phyloP scores from a whole-genome alignment of 768 basidiomycete genomes.

The Cantharellus anzutake region DNA sequence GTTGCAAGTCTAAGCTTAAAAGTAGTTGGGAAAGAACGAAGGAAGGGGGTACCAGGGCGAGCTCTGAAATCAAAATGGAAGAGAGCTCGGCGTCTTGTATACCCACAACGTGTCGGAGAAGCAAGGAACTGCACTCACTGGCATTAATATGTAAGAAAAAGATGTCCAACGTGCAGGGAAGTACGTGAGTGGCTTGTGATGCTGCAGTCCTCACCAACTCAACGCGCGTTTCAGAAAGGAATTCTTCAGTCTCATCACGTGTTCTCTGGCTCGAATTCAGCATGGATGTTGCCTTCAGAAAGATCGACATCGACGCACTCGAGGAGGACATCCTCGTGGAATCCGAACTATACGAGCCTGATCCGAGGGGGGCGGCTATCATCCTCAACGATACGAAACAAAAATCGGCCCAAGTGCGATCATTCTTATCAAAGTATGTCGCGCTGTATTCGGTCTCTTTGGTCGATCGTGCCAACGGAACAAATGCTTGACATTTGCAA shows the following conservation, averaged over 20 bases:
- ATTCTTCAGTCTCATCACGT: too few relatives aligned
- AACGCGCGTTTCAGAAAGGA: too few relatives aligned
- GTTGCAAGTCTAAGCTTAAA: background rate
- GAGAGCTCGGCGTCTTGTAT: too few relatives aligned
- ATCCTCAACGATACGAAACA: slow-evolving; percentile 60
- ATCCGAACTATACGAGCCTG: slow-evolving; percentile 69
- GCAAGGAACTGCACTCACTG: too few relatives aligned
- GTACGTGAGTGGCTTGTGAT: too few relatives aligned
- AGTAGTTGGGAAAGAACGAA: background rate
- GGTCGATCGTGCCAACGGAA: background rate
- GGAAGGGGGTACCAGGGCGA: background rate
- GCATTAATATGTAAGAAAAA: too few relatives aligned
- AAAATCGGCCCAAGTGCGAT: slow-evolving; percentile 51
- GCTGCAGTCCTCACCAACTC: too few relatives aligned
- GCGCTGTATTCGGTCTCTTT: background rate
- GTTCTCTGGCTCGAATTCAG: too few relatives aligned
- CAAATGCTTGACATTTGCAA: background rate
- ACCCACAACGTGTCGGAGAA: too few relatives aligned
- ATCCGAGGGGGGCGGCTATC: slow-evolving; percentile 58
- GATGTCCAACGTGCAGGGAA: too few relatives aligned
- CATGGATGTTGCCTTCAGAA: background rate
- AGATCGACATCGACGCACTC: slow-evolving; percentile 76
- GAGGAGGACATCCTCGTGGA: slow-evolving; percentile 83
- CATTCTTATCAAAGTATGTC: slow-evolving; percentile 52
- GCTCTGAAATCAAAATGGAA: too few relatives aligned